Conservation (phyloP, 257 asterid genomes). For the Plantago ovata region DNA sequence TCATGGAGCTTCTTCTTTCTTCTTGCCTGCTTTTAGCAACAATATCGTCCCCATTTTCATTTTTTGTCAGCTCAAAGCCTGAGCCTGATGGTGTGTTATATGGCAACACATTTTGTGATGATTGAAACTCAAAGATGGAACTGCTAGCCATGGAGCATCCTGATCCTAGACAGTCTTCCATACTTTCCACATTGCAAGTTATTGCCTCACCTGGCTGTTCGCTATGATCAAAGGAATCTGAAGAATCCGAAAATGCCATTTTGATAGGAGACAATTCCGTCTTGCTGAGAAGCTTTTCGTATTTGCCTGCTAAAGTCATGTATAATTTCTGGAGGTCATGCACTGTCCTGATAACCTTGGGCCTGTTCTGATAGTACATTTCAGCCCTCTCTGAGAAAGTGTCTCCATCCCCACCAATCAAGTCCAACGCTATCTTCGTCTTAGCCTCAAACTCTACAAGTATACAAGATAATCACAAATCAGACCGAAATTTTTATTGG, state of each 20-base stretch:
- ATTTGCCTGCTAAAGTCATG: slow-evolving; percentile 29
- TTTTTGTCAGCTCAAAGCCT: background rate
- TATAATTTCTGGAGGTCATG: slow-evolving; percentile 30
- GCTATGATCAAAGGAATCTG: slow-evolving; percentile 18
- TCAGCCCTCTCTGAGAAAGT: slow-evolving; percentile 36
- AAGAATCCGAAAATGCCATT: slow-evolving; percentile 10
- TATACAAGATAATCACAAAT: background rate
- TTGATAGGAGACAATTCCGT: slow-evolving; percentile 22
- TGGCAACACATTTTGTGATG: background rate
- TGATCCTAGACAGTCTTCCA: background rate
- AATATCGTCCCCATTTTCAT: background rate
- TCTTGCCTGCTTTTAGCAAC: background rate
- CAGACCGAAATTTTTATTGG: too few relatives aligned
- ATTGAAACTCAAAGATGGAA: slow-evolving; percentile 8
- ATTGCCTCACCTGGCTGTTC: too few relatives aligned
- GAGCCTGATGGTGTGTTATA: background rate
- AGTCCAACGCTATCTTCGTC: slow-evolving; percentile 29
- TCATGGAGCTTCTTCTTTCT: background rate
- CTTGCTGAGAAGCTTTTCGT: slow-evolving; percentile 16
- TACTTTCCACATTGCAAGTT: background rate
- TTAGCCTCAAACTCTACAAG: slow-evolving; percentile 33
- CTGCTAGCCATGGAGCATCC: background rate
- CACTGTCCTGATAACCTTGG: slow-evolving; percentile 29
- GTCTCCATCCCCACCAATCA: slow-evolving; percentile 37
- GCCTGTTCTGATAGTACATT: slow-evolving; percentile 41